A percentile compares a stretch with the other conserved stretches of the same genome.
Conservation (phyloP, 23 red algal genomes). For the Pyropia yezoensis region DNA sequence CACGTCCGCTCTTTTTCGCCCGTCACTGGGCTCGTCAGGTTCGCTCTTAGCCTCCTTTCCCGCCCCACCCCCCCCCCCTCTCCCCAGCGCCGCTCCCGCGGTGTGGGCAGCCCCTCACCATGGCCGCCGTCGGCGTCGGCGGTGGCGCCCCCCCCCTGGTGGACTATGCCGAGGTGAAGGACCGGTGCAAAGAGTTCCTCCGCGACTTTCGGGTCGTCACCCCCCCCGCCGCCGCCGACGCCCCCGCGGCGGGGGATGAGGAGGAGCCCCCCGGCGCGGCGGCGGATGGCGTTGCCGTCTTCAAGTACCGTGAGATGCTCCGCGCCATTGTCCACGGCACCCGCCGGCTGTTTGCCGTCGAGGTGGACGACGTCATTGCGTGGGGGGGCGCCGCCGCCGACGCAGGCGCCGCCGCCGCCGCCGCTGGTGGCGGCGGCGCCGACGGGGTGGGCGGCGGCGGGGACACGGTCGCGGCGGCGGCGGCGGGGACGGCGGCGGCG, state of each 20-base stretch:
- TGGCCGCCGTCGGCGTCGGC: no score
- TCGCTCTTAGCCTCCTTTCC: no score
- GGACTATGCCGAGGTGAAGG: constrained; percentile 3
- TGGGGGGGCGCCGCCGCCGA: constrained; percentile 4
- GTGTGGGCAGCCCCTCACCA: no score
- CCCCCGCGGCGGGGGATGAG: not conserved
- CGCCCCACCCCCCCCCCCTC: no score
- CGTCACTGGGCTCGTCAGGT: no score
- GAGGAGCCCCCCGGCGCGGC: not conserved
- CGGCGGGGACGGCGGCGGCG: constrained; percentile 22
- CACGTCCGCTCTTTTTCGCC: no score
- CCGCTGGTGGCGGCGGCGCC: not conserved
- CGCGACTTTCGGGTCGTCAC: not conserved
- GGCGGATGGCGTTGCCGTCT: not conserved
- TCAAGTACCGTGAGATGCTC: constrained; percentile 40
- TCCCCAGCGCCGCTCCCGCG: no score
- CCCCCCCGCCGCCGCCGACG: not conserved
- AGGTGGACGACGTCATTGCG: constrained; percentile 47
- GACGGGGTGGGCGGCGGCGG: no score
- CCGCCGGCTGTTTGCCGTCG: constrained; percentile 10
- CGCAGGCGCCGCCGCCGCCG: not conserved
- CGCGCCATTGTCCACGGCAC: constrained; percentile 26
- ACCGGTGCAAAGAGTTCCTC: constrained; percentile 13
- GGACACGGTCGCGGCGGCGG: constrained; percentile 14
- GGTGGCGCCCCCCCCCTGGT: no score